phyloP scores from a whole-genome alignment of 106 monocot genomes.

The Allium sativum region DNA sequence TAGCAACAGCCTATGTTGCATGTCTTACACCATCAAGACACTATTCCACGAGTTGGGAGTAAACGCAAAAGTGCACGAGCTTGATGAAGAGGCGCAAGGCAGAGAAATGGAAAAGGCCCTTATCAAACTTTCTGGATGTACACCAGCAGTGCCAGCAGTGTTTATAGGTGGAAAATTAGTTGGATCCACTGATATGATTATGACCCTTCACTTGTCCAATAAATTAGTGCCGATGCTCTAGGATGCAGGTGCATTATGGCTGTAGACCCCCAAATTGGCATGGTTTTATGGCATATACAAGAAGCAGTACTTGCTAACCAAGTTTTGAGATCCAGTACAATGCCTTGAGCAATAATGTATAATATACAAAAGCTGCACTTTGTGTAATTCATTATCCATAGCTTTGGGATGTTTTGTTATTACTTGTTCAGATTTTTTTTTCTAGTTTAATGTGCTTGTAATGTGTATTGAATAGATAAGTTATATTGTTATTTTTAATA shows the following conservation, averaged over 20 bases:
- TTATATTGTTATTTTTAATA: no score
- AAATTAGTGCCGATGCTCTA: slow-evolving; percentile 1
- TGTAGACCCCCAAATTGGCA: not conserved
- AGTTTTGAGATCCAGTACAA: no score
- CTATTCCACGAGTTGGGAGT: slow-evolving; percentile 10
- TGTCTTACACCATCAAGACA: slow-evolving; percentile 26
- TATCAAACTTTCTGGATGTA: not conserved
- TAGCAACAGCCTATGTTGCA: slow-evolving; percentile 25
- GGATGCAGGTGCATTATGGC: slow-evolving; percentile 9
- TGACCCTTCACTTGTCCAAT: slow-evolving; percentile 6
- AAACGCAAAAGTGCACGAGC: slow-evolving; percentile 1
- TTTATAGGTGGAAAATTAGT: slow-evolving; percentile 6
- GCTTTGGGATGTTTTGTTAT: no score
- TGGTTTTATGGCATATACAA: no score
- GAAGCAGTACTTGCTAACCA: no score
- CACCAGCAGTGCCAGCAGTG: slow-evolving; percentile 5
- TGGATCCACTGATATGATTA: slow-evolving; percentile 5
- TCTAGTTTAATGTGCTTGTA: no score
- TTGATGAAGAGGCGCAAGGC: slow-evolving; percentile 9
- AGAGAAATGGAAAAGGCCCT: slow-evolving; percentile 7
- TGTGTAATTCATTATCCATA: no score
- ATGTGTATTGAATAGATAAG: no score
- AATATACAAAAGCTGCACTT: no score
- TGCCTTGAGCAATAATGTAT: no score
- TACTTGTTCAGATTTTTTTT: no score